phyloP scores from a whole-genome alignment of 2,329 filamentous ascomycete species.

The Massarina eburnea region DNA sequence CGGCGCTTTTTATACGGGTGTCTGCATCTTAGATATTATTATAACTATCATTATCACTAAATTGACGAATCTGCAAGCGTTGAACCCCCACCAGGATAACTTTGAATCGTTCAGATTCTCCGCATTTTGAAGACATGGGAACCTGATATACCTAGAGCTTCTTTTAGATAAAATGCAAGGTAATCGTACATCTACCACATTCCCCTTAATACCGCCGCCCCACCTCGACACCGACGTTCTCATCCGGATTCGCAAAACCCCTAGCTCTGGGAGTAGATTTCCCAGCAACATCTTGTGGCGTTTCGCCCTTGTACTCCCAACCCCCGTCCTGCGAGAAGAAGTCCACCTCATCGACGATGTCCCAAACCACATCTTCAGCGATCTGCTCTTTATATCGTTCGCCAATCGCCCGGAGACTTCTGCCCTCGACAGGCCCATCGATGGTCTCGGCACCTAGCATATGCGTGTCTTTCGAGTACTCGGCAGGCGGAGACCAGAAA shows the following conservation, averaged over 20 bases:
- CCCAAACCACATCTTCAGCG: conserved; percentile 88
- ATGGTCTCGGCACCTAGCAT: conserved; percentile 25
- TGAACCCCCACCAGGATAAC: too few species aligned
- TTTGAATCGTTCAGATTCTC: too few species aligned
- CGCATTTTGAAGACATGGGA: too few species aligned
- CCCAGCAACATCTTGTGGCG: conserved; percentile 32
- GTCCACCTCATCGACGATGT: conserved; percentile 92
- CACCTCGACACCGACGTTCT: conserved; percentile 41
- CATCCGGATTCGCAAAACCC: conserved; percentile 41
- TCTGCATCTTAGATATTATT: too few species aligned
- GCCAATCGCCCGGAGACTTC: conserved; percentile 61
- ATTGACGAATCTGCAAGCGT: too few species aligned
- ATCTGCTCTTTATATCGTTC: conserved; percentile 92
- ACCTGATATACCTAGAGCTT: too few species aligned
- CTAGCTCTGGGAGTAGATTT: conserved; percentile 41
- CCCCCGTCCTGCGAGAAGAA: conserved; percentile 74
- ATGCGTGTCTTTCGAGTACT: conserved; percentile 46
- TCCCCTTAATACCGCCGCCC: conserved; percentile 31
- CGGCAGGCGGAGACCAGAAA: conserved; percentile 83
- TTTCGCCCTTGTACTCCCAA: conserved; percentile 44
- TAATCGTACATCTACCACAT: neutral
- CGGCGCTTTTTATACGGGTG: neutral
- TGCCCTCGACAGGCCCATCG: conserved; percentile 22
- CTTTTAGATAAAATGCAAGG: too few species aligned
- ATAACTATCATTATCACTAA: too few species aligned